phyloP scores from a whole-genome alignment of 2,329 filamentous ascomycete species.

The Aspergillus pseudonomiae region DNA sequence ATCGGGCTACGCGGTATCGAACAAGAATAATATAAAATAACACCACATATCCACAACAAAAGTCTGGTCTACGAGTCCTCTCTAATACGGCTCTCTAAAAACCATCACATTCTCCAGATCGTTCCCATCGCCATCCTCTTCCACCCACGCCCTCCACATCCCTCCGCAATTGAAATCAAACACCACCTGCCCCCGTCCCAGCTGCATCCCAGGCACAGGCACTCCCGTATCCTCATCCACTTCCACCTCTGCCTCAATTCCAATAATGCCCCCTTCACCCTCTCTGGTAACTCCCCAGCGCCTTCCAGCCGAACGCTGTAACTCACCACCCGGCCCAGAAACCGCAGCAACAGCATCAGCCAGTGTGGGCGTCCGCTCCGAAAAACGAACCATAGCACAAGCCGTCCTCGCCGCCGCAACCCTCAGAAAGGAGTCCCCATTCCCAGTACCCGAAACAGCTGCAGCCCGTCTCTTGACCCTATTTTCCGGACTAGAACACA shows the following conservation, averaged over 20 bases:
- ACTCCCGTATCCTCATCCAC: slow-evolving; percentile 48
- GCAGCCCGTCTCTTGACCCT: slow-evolving; percentile 40
- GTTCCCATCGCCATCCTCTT: slow-evolving; percentile 39
- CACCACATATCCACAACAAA: background rate
- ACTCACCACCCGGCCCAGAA: slow-evolving; percentile 70
- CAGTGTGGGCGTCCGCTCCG: slow-evolving; percentile 48
- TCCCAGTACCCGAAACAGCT: slow-evolving; percentile 78
- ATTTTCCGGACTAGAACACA: background rate
- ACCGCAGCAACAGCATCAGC: slow-evolving; percentile 65
- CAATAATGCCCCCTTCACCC: slow-evolving; percentile 84
- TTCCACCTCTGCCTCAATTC: slow-evolving; percentile 61
- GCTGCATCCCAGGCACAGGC: slow-evolving; percentile 34
- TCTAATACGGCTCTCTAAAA: slow-evolving; percentile 44
- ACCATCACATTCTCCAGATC: slow-evolving; percentile 47
- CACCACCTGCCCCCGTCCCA: slow-evolving; percentile 57
- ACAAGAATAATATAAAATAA: background rate
- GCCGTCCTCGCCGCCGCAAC: slow-evolving; percentile 71
- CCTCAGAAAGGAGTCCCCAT: slow-evolving; percentile 85
- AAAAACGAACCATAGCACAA: slow-evolving; percentile 72
- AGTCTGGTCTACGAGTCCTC: slow-evolving; percentile 7
- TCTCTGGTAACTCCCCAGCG: slow-evolving; percentile 76
- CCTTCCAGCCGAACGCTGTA: slow-evolving; percentile 73
- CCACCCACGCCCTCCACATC: slow-evolving; percentile 78
- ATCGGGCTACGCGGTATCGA: background rate
- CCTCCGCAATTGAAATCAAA: slow-evolving; percentile 85